Conservation (phyloP, 352 stramenopile species). For the Phytophthora idaei region DNA sequence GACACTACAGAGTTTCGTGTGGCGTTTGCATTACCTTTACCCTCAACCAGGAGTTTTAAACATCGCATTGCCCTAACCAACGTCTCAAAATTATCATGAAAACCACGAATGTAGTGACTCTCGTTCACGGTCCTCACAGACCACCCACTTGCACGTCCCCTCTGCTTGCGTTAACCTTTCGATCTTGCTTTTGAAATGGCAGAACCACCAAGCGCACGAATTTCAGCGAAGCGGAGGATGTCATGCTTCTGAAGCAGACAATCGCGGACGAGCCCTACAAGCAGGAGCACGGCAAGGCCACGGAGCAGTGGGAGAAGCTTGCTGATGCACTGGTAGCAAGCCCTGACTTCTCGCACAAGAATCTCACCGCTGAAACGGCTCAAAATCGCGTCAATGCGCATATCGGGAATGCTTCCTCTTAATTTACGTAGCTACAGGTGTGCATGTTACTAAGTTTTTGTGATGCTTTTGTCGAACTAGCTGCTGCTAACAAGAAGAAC, state of each 20-base stretch:
- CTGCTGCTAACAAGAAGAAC: conserved; percentile 12
- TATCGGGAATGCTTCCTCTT: neutral
- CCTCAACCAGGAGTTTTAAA: conserved; percentile 5
- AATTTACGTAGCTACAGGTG: neutral
- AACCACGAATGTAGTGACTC: neutral
- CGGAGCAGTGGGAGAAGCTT: conserved; percentile 10
- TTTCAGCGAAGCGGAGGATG: conserved; percentile 6
- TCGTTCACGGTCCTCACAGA: neutral
- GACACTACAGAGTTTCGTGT: neutral
- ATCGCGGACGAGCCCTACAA: conserved; percentile 7
- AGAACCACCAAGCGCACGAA: conserved; percentile 14
- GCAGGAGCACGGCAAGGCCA: conserved; percentile 4
- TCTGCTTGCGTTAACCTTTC: neutral
- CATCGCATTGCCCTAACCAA: neutral
- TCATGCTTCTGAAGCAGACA: conserved; percentile 14
- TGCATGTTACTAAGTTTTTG: too few species aligned
- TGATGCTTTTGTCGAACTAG: neutral
- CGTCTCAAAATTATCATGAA: conserved; percentile 2
- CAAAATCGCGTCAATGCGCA: conserved; percentile 10
- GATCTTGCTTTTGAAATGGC: conserved; percentile 8
- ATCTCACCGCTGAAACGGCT: neutral
- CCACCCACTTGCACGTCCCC: neutral
- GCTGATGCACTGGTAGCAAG: neutral
- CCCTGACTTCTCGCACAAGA: conserved; percentile 1
- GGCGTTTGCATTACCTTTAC: neutral